A percentile compares a stretch with the other conserved stretches of the same genome.
Conservation (phyloP, 495 filamentous ascomycete species). For the Penicillium canescens region DNA sequence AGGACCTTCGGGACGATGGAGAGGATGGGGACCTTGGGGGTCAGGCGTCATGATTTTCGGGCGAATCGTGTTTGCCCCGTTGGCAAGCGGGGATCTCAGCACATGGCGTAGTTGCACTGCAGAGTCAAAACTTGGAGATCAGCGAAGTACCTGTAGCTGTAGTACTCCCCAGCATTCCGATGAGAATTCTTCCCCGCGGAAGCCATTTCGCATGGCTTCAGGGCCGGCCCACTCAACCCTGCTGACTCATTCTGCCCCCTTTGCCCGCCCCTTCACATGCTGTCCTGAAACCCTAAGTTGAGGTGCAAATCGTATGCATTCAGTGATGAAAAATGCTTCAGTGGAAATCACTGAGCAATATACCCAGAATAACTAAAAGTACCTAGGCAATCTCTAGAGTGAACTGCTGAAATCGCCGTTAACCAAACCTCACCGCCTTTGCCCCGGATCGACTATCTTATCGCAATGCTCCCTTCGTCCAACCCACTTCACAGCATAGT, state of each 20-base stretch:
- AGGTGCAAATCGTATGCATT: not conserved
- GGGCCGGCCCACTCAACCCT: too few relatives aligned
- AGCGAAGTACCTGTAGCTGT: not conserved
- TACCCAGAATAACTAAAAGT: too few relatives aligned
- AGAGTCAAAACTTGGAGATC: not conserved
- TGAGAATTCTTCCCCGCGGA: conserved; percentile 11
- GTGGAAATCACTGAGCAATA: too few relatives aligned
- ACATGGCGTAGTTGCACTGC: not conserved
- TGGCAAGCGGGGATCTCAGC: conserved; percentile 10
- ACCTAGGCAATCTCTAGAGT: too few relatives aligned
- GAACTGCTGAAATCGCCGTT: too few relatives aligned
- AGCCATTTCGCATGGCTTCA: not conserved
- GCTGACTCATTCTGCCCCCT: conserved; percentile 7
- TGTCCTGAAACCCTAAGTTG: not conserved
- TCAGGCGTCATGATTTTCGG: conserved; percentile 24
- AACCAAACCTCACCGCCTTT: conserved; percentile 9
- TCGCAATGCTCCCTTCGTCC: conserved; percentile 1
- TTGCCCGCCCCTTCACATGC: not conserved
- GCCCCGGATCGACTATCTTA: conserved; percentile 27
- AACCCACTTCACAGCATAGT: not conserved
- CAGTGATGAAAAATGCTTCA: too few relatives aligned
- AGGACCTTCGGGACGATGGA: conserved; percentile 34
- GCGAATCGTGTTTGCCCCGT: conserved; percentile 17
- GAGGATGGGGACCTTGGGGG: conserved; percentile 38
- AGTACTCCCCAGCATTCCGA: conserved; percentile 5